These are phyloP conservation scores for Saitozyma podzolica DNA, from an alignment of 768 basidiomycete species.

Conservation along the genomic window DNA sequence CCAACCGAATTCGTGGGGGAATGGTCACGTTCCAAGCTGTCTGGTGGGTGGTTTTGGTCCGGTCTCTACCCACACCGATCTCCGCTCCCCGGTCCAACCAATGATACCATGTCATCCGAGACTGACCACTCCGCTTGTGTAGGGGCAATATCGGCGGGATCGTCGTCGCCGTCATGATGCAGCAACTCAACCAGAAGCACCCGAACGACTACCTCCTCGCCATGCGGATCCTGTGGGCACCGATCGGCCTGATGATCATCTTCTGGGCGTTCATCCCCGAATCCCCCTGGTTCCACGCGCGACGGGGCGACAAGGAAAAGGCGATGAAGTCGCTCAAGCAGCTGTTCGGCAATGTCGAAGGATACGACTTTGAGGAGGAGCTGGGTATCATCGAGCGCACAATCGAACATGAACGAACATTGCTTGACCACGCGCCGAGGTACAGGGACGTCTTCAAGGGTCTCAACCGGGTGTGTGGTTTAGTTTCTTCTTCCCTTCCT, in stretches of 20 bases:
- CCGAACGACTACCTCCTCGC: constrained; percentile 16
- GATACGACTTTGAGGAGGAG: constrained; percentile 21
- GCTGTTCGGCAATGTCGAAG: constrained; percentile 15
- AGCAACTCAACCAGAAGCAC: constrained; percentile 13
- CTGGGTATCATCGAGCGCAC: constrained; percentile 14
- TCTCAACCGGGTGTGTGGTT: constrained; percentile 1
- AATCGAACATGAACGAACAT: constrained; percentile 8
- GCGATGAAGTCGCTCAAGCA: constrained; percentile 9
- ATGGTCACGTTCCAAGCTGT: constrained; percentile 13
- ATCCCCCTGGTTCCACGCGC: constrained; percentile 16
- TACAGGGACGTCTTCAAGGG: constrained; percentile 15
- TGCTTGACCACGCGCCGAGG: constrained; percentile 4
- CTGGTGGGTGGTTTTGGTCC: constrained; percentile 4
- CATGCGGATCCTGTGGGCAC: constrained; percentile 13
- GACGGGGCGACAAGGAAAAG: constrained; percentile 11
- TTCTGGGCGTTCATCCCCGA: constrained; percentile 17
- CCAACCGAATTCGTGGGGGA: constrained; percentile 14
- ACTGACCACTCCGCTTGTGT: too few relatives aligned
- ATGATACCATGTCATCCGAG: too few relatives aligned
- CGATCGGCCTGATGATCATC: constrained; percentile 18
- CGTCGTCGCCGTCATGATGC: constrained; percentile 2
- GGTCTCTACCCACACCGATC: background rate
- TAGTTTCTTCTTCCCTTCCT: too few relatives aligned
- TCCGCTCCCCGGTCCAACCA: too few relatives aligned
- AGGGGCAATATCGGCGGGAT: constrained; percentile 14